phyloP scores from a whole-genome alignment of 331 rosid genomes.

The Stylosanthes scabra region DNA sequence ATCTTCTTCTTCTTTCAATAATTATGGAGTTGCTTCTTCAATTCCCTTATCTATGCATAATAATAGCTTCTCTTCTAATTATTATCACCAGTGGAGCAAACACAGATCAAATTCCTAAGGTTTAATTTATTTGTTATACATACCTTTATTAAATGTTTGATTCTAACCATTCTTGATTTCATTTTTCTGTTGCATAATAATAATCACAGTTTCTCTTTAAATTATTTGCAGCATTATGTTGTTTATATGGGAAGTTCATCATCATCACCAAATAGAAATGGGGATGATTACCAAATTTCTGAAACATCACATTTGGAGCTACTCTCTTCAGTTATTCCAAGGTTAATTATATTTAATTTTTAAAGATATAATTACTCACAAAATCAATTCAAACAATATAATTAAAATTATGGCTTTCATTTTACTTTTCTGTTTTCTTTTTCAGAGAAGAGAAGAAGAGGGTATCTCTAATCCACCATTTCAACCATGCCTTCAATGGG shows the following conservation, averaged over 20 bases:
- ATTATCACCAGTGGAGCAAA: slow-evolving; percentile 23
- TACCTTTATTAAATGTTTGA: neutral
- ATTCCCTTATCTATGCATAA: slow-evolving; percentile 43
- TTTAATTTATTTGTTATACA: neutral
- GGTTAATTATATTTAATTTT: slow-evolving; percentile 34
- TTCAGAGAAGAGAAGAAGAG: slow-evolving; percentile 71
- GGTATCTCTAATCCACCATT: slow-evolving; percentile 63
- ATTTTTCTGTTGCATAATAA: neutral
- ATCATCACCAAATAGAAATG: slow-evolving; percentile 41
- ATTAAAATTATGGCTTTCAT: neutral
- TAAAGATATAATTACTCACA: neutral
- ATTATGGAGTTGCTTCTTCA: slow-evolving; percentile 55
- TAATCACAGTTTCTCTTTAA: neutral
- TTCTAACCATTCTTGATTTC: neutral
- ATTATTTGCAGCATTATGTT: slow-evolving; percentile 67
- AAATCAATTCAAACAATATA: neutral
- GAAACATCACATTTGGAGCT: slow-evolving; percentile 64
- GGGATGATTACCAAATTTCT: slow-evolving; percentile 42
- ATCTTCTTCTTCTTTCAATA: slow-evolving; percentile 27
- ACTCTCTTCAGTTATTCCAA: slow-evolving; percentile 74
- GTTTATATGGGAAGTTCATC: slow-evolving; percentile 85
- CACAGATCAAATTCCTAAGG: slow-evolving; percentile 69
- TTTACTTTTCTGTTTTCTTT: neutral
- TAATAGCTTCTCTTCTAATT: slow-evolving; percentile 39
- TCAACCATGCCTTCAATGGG: slow-evolving; percentile 79